Base-by-base conservation (phyloP, 2,329 filamentous ascomycete species). In the Paramyrothecium sp. region DNA sequence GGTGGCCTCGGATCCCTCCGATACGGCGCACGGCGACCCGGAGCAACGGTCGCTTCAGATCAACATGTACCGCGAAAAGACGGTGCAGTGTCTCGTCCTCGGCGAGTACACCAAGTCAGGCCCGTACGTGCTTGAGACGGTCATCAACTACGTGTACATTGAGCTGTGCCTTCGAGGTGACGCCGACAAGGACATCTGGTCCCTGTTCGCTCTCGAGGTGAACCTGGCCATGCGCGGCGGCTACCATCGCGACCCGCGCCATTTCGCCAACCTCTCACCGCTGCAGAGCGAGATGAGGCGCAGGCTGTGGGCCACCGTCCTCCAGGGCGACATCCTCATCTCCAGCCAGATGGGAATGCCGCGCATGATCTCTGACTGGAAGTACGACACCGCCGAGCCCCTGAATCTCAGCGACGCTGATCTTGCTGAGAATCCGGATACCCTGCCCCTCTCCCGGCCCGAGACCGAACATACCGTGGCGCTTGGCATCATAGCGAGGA, bases 271-370 rank as follows among this genome's bases (percentile, higher is more conserved):
- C 7, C 73, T 81, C 23, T 70, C 72, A 0, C 65, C 69, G 0
- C 77, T 80, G 38, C 60, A 73, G 1, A 71, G 72, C 2, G 78
- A 81, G 60, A 81, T 81, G 76, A 69, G 79, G 20, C 68, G 76
- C 30, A 68, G 78, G 1, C 61, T 74, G 0, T 81, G 79, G 78
- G 67, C 71, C 7, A 67, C 71, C 0, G 63, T 79, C 3, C 65
- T 72, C 17, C 71, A 76, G 54, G 64, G 76, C 3, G 79, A 81
- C 49, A 65, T 78, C 2, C 61, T 75, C 0, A 70, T 79, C 3
- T 78, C 77, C 0, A 72, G 75, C 13, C 78, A 80, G 52, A 71
- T 80, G 57, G 79, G 79, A 2, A 62, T 81, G 20, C 79, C 79
- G 1, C 70, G 73, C 2, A 73, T 80, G 64, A 70, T 80, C 12